Percentiles rank a stretch among this genome's conserved stretches.
Evolutionary conservation across 495 filamentous ascomycete species (phyloP).

Genomic region (Xylaria telfairii): DNA sequence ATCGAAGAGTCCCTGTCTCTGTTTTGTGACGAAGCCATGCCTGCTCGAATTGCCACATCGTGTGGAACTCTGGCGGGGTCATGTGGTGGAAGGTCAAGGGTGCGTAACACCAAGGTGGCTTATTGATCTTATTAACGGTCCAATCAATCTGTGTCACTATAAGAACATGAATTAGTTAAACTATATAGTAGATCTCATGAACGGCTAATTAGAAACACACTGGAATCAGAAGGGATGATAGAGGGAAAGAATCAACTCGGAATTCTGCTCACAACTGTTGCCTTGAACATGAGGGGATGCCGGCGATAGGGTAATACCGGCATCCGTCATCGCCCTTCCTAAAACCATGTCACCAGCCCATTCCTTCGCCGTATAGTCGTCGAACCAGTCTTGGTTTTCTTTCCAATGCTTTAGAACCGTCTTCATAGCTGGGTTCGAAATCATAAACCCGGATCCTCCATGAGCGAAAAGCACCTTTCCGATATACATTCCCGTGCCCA

Average conservation of each 20-base stretch:
- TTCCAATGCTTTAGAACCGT: conserved; percentile 24
- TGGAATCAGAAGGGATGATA: not conserved
- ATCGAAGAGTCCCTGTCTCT: not conserved
- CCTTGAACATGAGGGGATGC: conserved; percentile 14
- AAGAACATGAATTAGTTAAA: not conserved
- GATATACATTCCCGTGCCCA: conserved; percentile 10
- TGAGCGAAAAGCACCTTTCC: conserved; percentile 47
- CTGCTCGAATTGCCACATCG: not conserved
- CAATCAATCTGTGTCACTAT: not conserved
- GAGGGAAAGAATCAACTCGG: too few relatives aligned
- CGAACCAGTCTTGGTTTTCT: conserved; percentile 10
- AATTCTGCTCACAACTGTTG: conserved; percentile 1
- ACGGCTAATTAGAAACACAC: not conserved
- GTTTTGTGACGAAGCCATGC: not conserved
- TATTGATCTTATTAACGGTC: not conserved
- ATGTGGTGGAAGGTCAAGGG: conserved; percentile 17
- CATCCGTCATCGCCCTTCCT: conserved; percentile 9
- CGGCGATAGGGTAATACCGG: not conserved
- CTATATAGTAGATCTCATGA: not conserved
- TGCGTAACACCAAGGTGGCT: conserved; percentile 5
- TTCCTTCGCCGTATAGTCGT: conserved; percentile 13
- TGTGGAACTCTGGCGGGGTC: not conserved
- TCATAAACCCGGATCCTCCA: conserved; percentile 56
- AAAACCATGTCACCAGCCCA: conserved; percentile 23
- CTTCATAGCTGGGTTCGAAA: conserved; percentile 53